Evolutionary conservation across 2,329 filamentous ascomycete species (phyloP).

Genomic region (Fusarium coicis): DNA sequence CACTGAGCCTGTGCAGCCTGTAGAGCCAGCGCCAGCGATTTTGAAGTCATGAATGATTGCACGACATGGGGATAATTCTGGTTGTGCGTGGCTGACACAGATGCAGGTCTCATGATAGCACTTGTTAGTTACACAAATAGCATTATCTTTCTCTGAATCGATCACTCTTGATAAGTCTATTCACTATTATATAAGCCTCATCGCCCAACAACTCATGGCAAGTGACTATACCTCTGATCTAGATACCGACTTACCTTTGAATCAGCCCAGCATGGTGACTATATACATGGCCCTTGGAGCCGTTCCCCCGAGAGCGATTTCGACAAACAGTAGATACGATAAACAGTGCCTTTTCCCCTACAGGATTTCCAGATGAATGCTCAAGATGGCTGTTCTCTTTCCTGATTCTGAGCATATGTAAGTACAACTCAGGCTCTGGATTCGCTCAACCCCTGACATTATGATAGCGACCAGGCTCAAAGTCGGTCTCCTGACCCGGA

Average conservation of each 20-base stretch:
- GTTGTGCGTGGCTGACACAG: background rate
- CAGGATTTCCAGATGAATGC: too few relatives aligned
- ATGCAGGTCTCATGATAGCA: background rate
- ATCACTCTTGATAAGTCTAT: background rate
- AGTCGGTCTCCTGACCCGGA: too few relatives aligned
- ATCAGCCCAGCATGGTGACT: conserved; percentile 4
- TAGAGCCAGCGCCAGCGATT: background rate
- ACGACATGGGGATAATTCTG: background rate
- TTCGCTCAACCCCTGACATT: background rate
- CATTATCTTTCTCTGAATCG: background rate
- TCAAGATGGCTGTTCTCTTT: background rate
- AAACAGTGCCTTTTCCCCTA: too few relatives aligned
- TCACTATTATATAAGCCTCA: background rate
- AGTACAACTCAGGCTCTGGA: background rate
- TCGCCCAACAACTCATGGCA: background rate
- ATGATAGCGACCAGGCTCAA: background rate
- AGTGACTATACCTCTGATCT: background rate
- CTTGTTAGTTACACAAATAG: background rate
- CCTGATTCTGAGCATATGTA: background rate
- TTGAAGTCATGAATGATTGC: background rate
- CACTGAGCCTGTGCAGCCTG: background rate
- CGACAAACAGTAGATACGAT: too few relatives aligned
- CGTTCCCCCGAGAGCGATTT: fast-evolving
- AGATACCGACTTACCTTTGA: conserved; percentile 14
- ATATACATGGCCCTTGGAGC: background rate